Conservation (phyloP, 176 grass and related monocot genomes). For the Guadua angustifolia region DNA sequence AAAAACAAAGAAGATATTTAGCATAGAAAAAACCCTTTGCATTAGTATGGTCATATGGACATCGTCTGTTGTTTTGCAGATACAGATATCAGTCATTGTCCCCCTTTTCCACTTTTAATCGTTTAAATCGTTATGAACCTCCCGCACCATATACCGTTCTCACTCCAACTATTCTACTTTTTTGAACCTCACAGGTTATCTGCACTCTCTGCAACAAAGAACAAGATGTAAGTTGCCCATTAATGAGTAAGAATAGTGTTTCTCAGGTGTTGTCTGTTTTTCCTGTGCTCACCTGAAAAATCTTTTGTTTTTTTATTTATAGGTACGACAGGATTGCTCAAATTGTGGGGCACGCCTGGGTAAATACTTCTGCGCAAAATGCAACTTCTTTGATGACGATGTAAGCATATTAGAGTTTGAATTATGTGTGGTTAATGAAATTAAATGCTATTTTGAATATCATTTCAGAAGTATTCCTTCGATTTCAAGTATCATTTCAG, state of each 20-base stretch:
- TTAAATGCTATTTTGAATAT: background rate
- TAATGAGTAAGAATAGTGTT: background rate
- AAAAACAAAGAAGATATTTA: background rate
- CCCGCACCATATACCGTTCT: constrained; percentile 14
- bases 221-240: constrained; percentile 65
- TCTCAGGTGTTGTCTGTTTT: background rate
- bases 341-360: constrained; percentile 64
- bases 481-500: constrained; percentile 1
- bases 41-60: background rate
- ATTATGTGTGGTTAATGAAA: background rate
- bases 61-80: constrained; percentile 5
- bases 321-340: constrained; percentile 70
- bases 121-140: constrained; percentile 10
- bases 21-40: background rate
- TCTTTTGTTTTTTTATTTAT: background rate
- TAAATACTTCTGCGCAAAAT: constrained; percentile 70
- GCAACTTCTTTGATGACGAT: constrained; percentile 84
- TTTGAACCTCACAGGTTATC: constrained; percentile 63
- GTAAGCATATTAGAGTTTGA: constrained; percentile 42
- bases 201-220: constrained; percentile 79
- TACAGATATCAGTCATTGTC: constrained; percentile 10
- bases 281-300: background rate
- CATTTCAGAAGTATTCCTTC: background rate
- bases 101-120: background rate
- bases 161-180: constrained; percentile 4